These are phyloP conservation scores for Globisporangium cederbergense DNA, from an alignment of 352 stramenopile species.

Conservation along the genomic window DNA sequence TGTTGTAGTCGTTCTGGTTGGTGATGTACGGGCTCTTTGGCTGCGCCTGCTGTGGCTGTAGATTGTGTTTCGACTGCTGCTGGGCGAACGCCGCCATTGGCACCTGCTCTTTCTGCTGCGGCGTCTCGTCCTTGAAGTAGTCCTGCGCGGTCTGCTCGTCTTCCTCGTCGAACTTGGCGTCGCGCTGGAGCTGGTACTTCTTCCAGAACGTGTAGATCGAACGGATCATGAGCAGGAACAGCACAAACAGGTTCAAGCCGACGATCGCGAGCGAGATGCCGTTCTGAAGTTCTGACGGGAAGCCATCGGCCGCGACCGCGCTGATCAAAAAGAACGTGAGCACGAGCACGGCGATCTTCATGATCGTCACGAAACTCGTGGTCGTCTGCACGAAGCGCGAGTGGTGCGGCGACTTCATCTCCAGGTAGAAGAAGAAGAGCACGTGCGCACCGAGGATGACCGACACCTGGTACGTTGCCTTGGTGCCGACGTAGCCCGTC, in stretches of 20 bases:
- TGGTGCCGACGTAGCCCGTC: conserved; percentile 55
- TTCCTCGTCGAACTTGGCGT: conserved; percentile 49
- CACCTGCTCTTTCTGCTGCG: conserved; percentile 32
- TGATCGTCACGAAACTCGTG: conserved; percentile 69
- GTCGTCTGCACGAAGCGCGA: conserved; percentile 71
- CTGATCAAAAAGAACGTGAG: conserved; percentile 74
- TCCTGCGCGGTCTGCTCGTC: conserved; percentile 59
- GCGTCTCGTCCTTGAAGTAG: conserved; percentile 67
- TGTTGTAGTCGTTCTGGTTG: conserved; percentile 20
- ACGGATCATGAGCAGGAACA: conserved; percentile 60
- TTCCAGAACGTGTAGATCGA: conserved; percentile 73
- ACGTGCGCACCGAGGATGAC: conserved; percentile 56
- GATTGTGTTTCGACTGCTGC: conserved; percentile 15
- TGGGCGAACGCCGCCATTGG: conserved; percentile 6
- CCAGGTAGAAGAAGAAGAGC: conserved; percentile 72
- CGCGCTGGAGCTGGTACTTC: conserved; percentile 65
- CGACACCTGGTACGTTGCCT: conserved; percentile 43
- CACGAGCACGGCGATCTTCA: conserved; percentile 74
- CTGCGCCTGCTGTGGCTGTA: conserved; percentile 13
- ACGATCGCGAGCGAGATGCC: conserved; percentile 68
- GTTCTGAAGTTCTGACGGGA: conserved; percentile 62
- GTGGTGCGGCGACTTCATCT: conserved; percentile 65
- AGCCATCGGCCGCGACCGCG: conserved; percentile 44
- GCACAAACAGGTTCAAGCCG: conserved; percentile 62
- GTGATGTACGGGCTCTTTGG: conserved; percentile 45